A percentile compares a stretch with the other conserved stretches of the same genome.
Conservation (phyloP, 805 yeast genomes). For the Kuraishia cidri region DNA sequence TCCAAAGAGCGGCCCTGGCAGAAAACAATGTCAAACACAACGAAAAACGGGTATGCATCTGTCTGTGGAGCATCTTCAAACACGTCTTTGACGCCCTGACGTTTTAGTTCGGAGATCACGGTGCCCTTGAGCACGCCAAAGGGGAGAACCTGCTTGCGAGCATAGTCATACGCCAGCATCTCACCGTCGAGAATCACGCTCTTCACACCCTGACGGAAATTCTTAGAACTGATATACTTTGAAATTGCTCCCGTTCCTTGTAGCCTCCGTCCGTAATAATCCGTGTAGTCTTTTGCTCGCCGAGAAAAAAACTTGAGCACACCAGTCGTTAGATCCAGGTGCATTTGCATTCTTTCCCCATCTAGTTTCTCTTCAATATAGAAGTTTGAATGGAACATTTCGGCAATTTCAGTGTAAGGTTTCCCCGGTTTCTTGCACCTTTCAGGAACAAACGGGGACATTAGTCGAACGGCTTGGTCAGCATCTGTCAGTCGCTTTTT, state of each 20-base stretch:
- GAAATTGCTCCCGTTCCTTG: conserved; percentile 10
- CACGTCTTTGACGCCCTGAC: conserved; percentile 12
- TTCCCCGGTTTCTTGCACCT: conserved; percentile 48
- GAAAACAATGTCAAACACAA: conserved; percentile 67
- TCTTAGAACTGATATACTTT: conserved; percentile 20
- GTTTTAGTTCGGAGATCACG: conserved; percentile 42
- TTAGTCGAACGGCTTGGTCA: conserved; percentile 31
- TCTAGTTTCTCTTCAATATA: conserved; percentile 87
- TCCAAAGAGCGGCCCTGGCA: conserved; percentile 61
- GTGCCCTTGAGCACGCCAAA: conserved; percentile 74
- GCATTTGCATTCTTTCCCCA: conserved; percentile 84
- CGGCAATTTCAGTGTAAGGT: conserved; percentile 41
- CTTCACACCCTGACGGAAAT: conserved; percentile 17
- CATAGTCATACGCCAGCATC: conserved; percentile 80
- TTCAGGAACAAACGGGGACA: conserved; percentile 69
- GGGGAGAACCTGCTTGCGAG: conserved; percentile 48
- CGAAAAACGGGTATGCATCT: conserved; percentile 37
- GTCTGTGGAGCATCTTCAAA: conserved; percentile 23
- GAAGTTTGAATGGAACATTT: conserved; percentile 37
- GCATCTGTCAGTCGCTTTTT: conserved; percentile 26
- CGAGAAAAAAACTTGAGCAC: conserved; percentile 49
- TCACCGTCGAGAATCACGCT: conserved; percentile 75
- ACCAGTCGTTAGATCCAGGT: conserved; percentile 38
- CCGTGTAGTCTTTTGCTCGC: conserved; percentile 64
- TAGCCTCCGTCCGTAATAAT: conserved; percentile 45